A percentile compares a stretch with the other conserved stretches of the same genome.
Conservation (phyloP, 345 rosid genomes). For the Salix brachista region DNA sequence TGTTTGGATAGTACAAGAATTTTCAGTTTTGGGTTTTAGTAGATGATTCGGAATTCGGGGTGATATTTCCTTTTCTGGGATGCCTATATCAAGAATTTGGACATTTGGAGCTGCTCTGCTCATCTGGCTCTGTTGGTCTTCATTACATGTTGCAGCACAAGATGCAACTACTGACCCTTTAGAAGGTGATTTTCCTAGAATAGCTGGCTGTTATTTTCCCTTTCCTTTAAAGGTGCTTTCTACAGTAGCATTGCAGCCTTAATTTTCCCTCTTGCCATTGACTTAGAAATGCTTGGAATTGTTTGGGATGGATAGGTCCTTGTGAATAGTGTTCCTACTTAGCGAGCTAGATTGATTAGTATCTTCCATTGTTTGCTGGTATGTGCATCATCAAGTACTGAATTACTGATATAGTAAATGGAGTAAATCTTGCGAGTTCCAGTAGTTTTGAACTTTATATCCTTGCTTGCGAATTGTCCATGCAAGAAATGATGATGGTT, state of each 20-base stretch:
- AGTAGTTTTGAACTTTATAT: background rate
- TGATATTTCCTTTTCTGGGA: slow-evolving; percentile 7
- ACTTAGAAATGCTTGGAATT: background rate
- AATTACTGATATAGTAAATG: background rate
- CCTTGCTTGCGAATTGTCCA: background rate
- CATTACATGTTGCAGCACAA: slow-evolving; percentile 41
- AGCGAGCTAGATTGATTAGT: background rate
- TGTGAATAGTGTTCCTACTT: background rate
- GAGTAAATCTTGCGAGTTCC: background rate
- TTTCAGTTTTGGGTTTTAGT: background rate
- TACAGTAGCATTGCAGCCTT: background rate
- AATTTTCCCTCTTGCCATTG: background rate
- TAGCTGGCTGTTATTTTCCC: background rate
- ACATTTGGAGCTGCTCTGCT: slow-evolving; percentile 29
- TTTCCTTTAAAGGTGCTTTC: slow-evolving; percentile 3
- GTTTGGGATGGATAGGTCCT: background rate
- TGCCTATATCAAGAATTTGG: slow-evolving; percentile 23
- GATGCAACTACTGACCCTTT: slow-evolving; percentile 48
- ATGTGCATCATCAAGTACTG: background rate
- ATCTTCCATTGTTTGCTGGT: background rate
- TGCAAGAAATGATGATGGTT: background rate
- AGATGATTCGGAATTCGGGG: slow-evolving; percentile 25
- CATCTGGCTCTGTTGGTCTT: slow-evolving; percentile 37
- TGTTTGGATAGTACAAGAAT: background rate
- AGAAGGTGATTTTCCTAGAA: slow-evolving; percentile 48